Percentiles rank a stretch among this genome's conserved stretches.
Evolutionary conservation across 108 stramenopile genomes (phyloP).

Genomic region (Nitzschia inconspicua): DNA sequence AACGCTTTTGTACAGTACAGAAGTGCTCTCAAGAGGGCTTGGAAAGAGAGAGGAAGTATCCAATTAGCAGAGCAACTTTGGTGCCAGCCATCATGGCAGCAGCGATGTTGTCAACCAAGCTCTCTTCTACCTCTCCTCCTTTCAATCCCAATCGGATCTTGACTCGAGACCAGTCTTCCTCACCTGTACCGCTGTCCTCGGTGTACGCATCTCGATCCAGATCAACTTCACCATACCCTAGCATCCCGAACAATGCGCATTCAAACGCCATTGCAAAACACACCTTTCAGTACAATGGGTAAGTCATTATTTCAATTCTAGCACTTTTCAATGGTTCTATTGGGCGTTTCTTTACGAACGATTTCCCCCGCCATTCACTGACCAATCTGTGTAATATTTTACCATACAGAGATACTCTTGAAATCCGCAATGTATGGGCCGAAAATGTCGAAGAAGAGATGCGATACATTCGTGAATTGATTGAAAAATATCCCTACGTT

Average conservation of each 20-base stretch:
- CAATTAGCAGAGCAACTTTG: no score
- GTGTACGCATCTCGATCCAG: constrained; percentile 17
- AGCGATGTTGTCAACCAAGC: constrained; percentile 16
- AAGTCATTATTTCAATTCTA: constrained; percentile 10
- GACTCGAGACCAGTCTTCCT: constrained; percentile 15
- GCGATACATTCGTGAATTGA: constrained; percentile 88
- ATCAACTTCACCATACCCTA: constrained; percentile 24
- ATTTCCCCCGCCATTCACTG: background rate
- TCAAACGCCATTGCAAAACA: constrained; percentile 49
- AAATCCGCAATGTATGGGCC: constrained; percentile 93
- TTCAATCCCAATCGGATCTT: constrained; percentile 49
- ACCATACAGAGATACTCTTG: constrained; percentile 60
- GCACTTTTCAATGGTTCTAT: background rate
- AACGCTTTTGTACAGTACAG: no score
- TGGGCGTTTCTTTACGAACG: background rate
- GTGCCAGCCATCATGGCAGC: constrained; percentile 25
- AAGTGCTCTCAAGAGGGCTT: no score
- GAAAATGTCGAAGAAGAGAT: constrained; percentile 94
- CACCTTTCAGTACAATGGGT: constrained; percentile 51
- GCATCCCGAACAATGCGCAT: constrained; percentile 18
- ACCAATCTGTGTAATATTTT: background rate
- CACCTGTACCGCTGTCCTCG: constrained; percentile 10
- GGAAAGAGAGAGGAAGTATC: no score
- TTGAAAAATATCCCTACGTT: constrained; percentile 94
- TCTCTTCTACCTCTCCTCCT: constrained; percentile 53